Conservation (phyloP, 1,139 yeast genomes). For the Pichia kudriavzevii region DNA sequence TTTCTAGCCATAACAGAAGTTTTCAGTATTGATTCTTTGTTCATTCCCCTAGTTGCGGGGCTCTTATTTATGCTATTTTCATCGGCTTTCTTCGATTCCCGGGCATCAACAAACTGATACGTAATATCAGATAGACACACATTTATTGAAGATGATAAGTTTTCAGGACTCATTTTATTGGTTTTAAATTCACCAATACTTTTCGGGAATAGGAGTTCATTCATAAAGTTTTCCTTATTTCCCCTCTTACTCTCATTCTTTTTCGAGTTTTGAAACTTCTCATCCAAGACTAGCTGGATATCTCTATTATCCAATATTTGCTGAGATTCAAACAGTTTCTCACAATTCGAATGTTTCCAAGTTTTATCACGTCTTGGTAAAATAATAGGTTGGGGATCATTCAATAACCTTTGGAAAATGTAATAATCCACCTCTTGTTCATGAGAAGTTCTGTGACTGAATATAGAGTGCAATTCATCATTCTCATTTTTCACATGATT, state of each 20-base stretch:
- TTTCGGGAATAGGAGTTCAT: too few species aligned
- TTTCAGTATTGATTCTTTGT: conserved; percentile 7
- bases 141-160: conserved; percentile 67
- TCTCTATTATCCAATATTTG: too few species aligned
- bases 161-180: too few species aligned
- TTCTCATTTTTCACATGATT: conserved; percentile 1
- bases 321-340: conserved; percentile 2
- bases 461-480: neutral
- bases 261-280: too few species aligned
- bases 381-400: conserved; percentile 7
- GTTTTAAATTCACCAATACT: too few species aligned
- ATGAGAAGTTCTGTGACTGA: neutral
- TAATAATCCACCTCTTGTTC: conserved; percentile 6
- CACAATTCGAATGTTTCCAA: conserved; percentile 11
- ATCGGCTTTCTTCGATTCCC: conserved; percentile 28
- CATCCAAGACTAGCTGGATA: too few species aligned
- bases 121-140: conserved; percentile 53
- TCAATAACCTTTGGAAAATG: neutral
- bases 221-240: too few species aligned
- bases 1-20: conserved; percentile 24
- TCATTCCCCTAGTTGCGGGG: too few species aligned
- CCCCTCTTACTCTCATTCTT: too few species aligned
- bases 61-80: neutral
- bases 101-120: conserved; percentile 16
- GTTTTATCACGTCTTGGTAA: conserved; percentile 12